phyloP scores from a whole-genome alignment of 2,329 filamentous ascomycete species.

The Aspergillus transmontanensis region DNA sequence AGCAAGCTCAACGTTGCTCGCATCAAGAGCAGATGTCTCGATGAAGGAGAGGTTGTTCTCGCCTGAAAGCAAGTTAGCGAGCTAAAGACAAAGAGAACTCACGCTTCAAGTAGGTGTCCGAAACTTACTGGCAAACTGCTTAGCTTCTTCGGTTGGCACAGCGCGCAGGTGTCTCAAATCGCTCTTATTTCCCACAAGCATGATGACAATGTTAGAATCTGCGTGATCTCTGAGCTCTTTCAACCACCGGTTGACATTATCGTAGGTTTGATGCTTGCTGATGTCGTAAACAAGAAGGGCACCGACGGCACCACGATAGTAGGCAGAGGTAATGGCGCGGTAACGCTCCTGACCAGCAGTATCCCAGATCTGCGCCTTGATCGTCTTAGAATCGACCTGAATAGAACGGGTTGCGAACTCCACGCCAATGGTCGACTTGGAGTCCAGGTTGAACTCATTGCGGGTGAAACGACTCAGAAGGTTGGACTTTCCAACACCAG shows the following conservation, averaged over 20 bases:
- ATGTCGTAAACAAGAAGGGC: slow-evolving; percentile 99
- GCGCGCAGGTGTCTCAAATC: slow-evolving; percentile 98
- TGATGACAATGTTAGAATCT: slow-evolving; percentile 98
- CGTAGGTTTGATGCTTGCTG: slow-evolving; percentile 99
- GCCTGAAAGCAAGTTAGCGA: slow-evolving; percentile 56
- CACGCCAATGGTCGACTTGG: slow-evolving; percentile 99
- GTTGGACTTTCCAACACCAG: slow-evolving; percentile 99
- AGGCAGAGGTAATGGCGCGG: slow-evolving; percentile 97
- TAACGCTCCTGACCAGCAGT: slow-evolving; percentile 98
- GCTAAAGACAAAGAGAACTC: not conserved
- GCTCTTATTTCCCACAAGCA: slow-evolving; percentile 99
- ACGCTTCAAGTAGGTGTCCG: not conserved
- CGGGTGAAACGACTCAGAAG: slow-evolving; percentile 98
- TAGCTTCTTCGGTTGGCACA: slow-evolving; percentile 96
- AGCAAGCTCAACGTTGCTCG: slow-evolving; percentile 97
- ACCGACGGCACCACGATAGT: slow-evolving; percentile 96
- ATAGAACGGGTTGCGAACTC: slow-evolving; percentile 99
- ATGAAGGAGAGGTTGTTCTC: slow-evolving; percentile 99
- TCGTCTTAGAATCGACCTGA: slow-evolving; percentile 98
- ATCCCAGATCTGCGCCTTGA: slow-evolving; percentile 99
- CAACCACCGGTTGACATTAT: slow-evolving; percentile 98
- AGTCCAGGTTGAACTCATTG: slow-evolving; percentile 99
- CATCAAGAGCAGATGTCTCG: slow-evolving; percentile 97
- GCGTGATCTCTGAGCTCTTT: slow-evolving; percentile 98
- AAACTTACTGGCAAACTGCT: slow-evolving; percentile 86